phyloP scores from a whole-genome alignment of 108 stramenopile genomes.

The Licmophora abbreviata region DNA sequence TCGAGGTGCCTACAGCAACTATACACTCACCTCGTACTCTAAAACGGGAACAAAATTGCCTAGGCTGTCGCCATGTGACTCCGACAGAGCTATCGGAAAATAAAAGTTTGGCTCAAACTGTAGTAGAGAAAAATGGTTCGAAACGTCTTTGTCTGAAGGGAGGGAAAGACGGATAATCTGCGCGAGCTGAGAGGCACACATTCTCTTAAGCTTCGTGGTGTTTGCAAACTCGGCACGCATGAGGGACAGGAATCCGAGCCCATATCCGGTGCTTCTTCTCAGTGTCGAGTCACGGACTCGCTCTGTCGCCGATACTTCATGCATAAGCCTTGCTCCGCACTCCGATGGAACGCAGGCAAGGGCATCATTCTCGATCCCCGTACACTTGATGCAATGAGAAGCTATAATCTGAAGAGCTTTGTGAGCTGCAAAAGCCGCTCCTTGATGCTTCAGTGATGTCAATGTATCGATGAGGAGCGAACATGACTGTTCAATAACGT shows the following conservation, averaged over 20 bases:
- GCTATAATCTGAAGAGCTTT: slow-evolving; percentile 48
- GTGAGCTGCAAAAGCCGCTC: slow-evolving; percentile 57
- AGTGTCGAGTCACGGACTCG: slow-evolving; percentile 55
- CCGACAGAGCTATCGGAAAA: slow-evolving; percentile 1
- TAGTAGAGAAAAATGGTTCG: no score
- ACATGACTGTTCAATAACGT: slow-evolving; percentile 21
- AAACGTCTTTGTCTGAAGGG: no score
- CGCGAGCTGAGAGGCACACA: neutral
- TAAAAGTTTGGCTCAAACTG: neutral
- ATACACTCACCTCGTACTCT: slow-evolving; percentile 22
- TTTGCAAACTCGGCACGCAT: slow-evolving; percentile 49
- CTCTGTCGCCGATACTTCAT: slow-evolving; percentile 37
- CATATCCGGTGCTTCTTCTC: slow-evolving; percentile 57
- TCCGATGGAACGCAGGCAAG: slow-evolving; percentile 13
- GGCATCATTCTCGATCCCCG: neutral
- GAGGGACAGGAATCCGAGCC: slow-evolving; percentile 48
- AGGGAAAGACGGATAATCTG: no score
- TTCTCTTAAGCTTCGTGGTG: no score
- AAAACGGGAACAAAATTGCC: slow-evolving; percentile 5
- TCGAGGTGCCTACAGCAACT: neutral
- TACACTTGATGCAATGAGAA: slow-evolving; percentile 6
- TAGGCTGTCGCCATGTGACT: neutral
- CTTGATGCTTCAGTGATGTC: slow-evolving; percentile 55
- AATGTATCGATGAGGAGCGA: slow-evolving; percentile 40
- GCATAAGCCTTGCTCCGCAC: slow-evolving; percentile 30